Percentiles rank a stretch among this genome's conserved stretches.
These are phyloP conservation scores for Diaporthe helianthi DNA, from an alignment of 2,329 filamentous ascomycete species.

Conservation along the genomic window DNA sequence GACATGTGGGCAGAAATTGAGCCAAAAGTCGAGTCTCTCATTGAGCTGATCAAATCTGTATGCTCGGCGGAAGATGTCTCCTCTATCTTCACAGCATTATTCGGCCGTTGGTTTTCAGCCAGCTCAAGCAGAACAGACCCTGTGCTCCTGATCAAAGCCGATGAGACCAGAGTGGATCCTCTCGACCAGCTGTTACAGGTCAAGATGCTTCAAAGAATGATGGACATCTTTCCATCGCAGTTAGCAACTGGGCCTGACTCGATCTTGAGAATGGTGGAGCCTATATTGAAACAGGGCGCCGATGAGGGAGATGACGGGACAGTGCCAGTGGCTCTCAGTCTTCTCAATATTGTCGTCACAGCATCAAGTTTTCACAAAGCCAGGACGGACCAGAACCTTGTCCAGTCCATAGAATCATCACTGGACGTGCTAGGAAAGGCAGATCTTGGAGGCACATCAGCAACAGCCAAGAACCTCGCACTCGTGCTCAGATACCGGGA, in stretches of 20 bases:
- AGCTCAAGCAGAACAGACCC: constrained; percentile 39
- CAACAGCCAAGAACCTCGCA: constrained; percentile 63
- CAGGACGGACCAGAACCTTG: constrained; percentile 49
- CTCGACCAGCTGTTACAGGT: constrained; percentile 61
- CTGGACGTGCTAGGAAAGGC: constrained; percentile 52
- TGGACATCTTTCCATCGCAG: constrained; percentile 67
- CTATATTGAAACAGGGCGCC: constrained; percentile 59
- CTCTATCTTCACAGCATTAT: constrained; percentile 65
- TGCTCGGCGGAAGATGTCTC: constrained; percentile 64
- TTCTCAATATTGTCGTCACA: constrained; percentile 67
- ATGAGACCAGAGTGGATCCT: constrained; percentile 47
- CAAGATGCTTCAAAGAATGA: constrained; percentile 69
- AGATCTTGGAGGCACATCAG: constrained; percentile 51
- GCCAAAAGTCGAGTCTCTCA: constrained; percentile 54
- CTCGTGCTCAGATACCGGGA: constrained; percentile 64
- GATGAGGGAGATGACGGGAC: constrained; percentile 55
- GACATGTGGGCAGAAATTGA: constrained; percentile 55
- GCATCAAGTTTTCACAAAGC: constrained; percentile 62
- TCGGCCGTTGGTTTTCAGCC: constrained; percentile 62
- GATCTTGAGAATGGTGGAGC: constrained; percentile 67
- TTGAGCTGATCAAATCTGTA: constrained; percentile 56
- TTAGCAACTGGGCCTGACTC: constrained; percentile 70
- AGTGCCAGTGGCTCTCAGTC: constrained; percentile 61
- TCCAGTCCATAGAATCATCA: constrained; percentile 56
- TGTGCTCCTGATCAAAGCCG: constrained; percentile 38